Conservation (phyloP, 2,329 filamentous ascomycete species). For the Coniella vitis region DNA sequence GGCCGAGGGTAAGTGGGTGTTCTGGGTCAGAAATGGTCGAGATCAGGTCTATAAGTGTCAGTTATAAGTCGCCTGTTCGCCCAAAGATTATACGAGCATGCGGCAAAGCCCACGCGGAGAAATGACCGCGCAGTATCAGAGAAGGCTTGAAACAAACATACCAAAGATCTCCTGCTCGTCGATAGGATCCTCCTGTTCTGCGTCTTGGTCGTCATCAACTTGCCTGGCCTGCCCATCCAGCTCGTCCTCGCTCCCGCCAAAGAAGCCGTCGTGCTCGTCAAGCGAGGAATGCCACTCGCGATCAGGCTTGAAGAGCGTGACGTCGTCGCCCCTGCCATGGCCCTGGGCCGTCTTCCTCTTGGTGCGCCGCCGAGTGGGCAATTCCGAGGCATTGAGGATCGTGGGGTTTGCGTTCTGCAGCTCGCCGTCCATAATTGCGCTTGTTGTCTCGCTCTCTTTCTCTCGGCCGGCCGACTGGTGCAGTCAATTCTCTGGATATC, state of each 20-base stretch:
- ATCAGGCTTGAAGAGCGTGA: conserved; percentile 39
- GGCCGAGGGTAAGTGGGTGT: conserved; percentile 88
- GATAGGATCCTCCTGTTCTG: conserved; percentile 71
- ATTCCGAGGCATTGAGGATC: conserved; percentile 79
- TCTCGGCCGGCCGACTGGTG: too few species aligned
- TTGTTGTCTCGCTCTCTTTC: conserved; percentile 27
- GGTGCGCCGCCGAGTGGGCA: conserved; percentile 68
- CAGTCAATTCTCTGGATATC: too few species aligned
- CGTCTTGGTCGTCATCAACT: conserved; percentile 53
- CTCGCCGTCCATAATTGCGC: conserved; percentile 23
- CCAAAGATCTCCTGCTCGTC: conserved; percentile 97
- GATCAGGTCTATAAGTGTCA: conserved; percentile 63
- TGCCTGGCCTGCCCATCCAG: conserved; percentile 30
- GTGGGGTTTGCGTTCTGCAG: conserved; percentile 84
- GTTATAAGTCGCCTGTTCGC: too few species aligned
- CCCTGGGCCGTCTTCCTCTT: conserved; percentile 31
- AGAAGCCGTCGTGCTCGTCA: conserved; percentile 24
- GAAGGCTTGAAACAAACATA: too few species aligned
- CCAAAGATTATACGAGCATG: too few species aligned
- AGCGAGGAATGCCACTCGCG: conserved; percentile 9
- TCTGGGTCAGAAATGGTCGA: conserved; percentile 93
- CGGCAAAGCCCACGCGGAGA: too few species aligned
- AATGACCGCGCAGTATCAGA: too few species aligned
- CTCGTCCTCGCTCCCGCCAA: conserved; percentile 24
- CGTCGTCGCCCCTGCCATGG: conserved; percentile 39